phyloP scores from a whole-genome alignment of 116 monocot species.

The Thalassia testudinum region DNA sequence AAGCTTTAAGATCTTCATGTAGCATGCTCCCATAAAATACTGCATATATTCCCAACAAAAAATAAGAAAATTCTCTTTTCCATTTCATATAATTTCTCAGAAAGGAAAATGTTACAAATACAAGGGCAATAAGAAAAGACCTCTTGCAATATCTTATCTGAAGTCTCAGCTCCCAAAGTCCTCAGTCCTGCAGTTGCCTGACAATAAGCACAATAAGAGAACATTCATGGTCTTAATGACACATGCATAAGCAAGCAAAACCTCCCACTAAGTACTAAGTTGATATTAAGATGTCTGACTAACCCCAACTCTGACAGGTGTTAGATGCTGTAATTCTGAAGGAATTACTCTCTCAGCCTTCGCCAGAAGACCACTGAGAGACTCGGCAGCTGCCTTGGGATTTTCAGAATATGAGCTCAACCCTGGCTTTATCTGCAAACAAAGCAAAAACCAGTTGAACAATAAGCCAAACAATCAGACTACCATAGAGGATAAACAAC shows the following conservation, averaged over 20 bases:
- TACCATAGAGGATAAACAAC: too few relatives aligned
- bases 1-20: too few relatives aligned
- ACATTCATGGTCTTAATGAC: neutral
- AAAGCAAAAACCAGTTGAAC: neutral
- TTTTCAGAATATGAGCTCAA: slow-evolving; percentile 64
- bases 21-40: too few relatives aligned
- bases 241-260: neutral
- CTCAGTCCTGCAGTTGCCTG: slow-evolving; percentile 94
- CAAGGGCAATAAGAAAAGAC: slow-evolving; percentile 17
- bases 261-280: neutral
- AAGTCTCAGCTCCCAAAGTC: slow-evolving; percentile 56
- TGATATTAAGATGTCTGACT: slow-evolving; percentile 4
- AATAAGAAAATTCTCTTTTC: neutral
- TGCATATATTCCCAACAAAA: neutral
- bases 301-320: slow-evolving; percentile 94
- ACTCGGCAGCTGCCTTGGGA: slow-evolving; percentile 74
- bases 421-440: slow-evolving; percentile 65
- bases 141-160: slow-evolving; percentile 68
- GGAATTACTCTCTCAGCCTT: slow-evolving; percentile 67
- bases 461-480: too few relatives aligned
- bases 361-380: slow-evolving; percentile 53
- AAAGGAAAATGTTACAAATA: too few relatives aligned
- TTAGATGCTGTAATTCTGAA: slow-evolving; percentile 25
- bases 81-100: neutral
- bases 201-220: neutral